Conservation (phyloP, 305 asterid species). For the Fraxinus floribunda region DNA sequence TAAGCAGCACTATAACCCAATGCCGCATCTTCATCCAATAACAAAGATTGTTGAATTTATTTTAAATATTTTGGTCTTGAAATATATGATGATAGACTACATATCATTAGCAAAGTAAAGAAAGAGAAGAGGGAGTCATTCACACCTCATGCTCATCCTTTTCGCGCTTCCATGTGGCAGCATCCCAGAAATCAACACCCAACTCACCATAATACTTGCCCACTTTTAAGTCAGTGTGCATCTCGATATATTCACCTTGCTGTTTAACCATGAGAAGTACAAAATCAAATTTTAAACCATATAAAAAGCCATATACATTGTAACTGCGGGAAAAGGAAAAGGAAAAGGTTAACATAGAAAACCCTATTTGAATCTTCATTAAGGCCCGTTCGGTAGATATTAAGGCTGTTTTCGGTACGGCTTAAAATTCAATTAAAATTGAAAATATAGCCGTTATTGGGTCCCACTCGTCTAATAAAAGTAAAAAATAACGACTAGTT, state of each 20-base stretch:
- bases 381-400: background rate
- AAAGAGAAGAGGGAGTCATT: slow-evolving; percentile 6
- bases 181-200: slow-evolving; percentile 83
- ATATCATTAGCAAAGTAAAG: background rate
- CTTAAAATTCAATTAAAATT: too few species aligned
- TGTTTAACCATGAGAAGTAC: slow-evolving; percentile 30
- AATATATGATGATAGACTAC: background rate
- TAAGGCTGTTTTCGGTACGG: too few species aligned
- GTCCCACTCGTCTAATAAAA: too few species aligned
- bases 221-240: slow-evolving; percentile 70
- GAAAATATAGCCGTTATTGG: too few species aligned
- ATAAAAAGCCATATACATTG: background rate
- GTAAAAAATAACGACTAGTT: too few species aligned
- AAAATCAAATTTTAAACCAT: background rate
- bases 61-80: background rate
- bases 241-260: slow-evolving; percentile 61
- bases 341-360: background rate
- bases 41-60: background rate
- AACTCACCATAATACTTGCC: slow-evolving; percentile 70
- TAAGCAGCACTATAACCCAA: slow-evolving; percentile 1
- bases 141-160: slow-evolving; percentile 52
- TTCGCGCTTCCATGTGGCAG: slow-evolving; percentile 49
- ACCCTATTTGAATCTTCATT: background rate
- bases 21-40: slow-evolving; percentile 12
- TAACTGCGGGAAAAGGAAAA: background rate